These are phyloP conservation scores for Penicillium digitatum DNA, from an alignment of 2,329 filamentous ascomycete species.

Conservation along the genomic window DNA sequence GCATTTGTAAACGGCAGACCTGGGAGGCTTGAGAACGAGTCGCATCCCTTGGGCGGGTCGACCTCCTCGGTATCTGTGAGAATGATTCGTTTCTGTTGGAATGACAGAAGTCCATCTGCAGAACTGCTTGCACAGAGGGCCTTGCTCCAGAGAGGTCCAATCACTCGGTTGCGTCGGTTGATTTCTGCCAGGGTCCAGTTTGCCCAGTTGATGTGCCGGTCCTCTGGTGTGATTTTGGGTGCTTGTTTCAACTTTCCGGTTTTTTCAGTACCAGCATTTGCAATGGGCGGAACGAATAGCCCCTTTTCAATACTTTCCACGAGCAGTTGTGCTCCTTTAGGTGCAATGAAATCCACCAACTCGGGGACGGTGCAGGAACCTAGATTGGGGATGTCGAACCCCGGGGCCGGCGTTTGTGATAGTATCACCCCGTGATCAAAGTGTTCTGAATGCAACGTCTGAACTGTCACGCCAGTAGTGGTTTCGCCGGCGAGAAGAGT, in stretches of 20 bases:
- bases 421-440: constrained; percentile 81
- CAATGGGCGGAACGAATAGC: constrained; percentile 62
- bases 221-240: constrained; percentile 65
- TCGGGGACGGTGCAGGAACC: constrained; percentile 46
- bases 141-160: constrained; percentile 64
- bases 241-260: constrained; percentile 52
- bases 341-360: constrained; percentile 56
- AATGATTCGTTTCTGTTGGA: constrained; percentile 36
- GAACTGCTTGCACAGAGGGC: constrained; percentile 26
- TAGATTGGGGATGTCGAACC: constrained; percentile 50
- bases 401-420: constrained; percentile 61
- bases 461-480: constrained; percentile 73
- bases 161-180: constrained; percentile 53
- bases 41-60: constrained; percentile 23
- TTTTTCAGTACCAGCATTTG: constrained; percentile 26
- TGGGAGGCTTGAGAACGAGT: constrained; percentile 29
- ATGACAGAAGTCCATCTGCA: constrained; percentile 16
- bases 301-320: constrained; percentile 59
- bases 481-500: constrained; percentile 63
- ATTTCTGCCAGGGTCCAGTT: constrained; percentile 55
- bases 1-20: constrained; percentile 38
- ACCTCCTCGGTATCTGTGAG: constrained; percentile 37
- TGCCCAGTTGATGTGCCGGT: constrained; percentile 61
- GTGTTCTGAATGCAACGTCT: constrained; percentile 70
- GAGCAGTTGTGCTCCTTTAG: constrained; percentile 67